phyloP scores from a whole-genome alignment of 73 alveolate genomes.

The Uronychia binucleata region DNA sequence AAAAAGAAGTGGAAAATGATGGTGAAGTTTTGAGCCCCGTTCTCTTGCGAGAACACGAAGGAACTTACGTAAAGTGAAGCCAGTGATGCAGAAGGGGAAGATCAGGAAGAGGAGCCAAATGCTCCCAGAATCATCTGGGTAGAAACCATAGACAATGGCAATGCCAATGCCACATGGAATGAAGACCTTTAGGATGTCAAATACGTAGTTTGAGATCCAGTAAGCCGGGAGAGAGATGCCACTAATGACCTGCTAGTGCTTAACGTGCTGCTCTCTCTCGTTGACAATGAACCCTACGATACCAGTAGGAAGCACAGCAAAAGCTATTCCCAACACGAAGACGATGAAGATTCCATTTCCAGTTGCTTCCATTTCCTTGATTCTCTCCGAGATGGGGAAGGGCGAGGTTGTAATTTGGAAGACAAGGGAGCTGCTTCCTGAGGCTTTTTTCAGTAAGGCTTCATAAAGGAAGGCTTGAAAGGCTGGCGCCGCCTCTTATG shows the following conservation, averaged over 20 bases:
- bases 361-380: constrained; percentile 48
- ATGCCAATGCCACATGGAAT: constrained; percentile 72
- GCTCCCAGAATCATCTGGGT: constrained; percentile 50
- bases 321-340: constrained; percentile 86
- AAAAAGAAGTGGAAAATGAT: constrained; percentile 59
- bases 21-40: constrained; percentile 68
- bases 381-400: constrained; percentile 45
- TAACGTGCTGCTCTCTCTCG: constrained; percentile 80
- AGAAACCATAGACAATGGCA: constrained; percentile 31
- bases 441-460: constrained; percentile 19
- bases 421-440: not conserved
- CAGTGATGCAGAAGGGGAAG: constrained; percentile 74
- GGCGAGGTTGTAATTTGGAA: constrained; percentile 31
- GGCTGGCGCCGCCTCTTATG: constrained; percentile 42
- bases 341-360: constrained; percentile 61
- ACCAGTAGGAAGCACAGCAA: constrained; percentile 92
- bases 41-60: constrained; percentile 60
- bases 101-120: constrained; percentile 67
- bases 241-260: constrained; percentile 90
- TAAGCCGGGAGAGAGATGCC: constrained; percentile 89
- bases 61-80: constrained; percentile 80
- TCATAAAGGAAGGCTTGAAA: constrained; percentile 44
- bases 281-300: constrained; percentile 75
- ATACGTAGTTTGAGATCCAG: constrained; percentile 89
- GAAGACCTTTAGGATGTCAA: constrained; percentile 84